phyloP scores from a whole-genome alignment of 169 alveolate genomes.

The Cryptosporidium ubiquitum region DNA sequence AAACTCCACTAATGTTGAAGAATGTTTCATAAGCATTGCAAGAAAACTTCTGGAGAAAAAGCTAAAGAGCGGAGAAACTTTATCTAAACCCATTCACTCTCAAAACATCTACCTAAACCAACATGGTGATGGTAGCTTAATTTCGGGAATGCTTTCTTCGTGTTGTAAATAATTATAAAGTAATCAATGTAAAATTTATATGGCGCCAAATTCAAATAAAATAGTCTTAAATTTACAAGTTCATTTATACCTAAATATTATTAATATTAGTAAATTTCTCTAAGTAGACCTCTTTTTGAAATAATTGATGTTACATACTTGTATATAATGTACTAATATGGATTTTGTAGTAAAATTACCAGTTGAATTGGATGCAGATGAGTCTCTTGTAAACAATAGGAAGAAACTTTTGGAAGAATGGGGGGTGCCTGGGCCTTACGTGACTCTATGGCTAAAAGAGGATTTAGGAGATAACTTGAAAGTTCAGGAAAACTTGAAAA shows the following conservation, averaged over 20 bases:
- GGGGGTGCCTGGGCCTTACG: conserved; percentile 31
- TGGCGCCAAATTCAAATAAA: conserved; percentile 53
- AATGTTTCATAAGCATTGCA: conserved; percentile 53
- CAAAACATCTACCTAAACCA: conserved; percentile 26
- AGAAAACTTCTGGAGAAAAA: conserved; percentile 57
- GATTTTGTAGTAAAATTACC: conserved; percentile 54
- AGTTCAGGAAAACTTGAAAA: background rate
- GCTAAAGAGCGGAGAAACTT: conserved; percentile 17
- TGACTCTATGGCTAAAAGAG: conserved; percentile 32
- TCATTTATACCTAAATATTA: background rate
- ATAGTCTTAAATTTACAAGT: background rate
- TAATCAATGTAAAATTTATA: background rate
- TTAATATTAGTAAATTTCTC: background rate
- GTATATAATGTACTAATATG: conserved; percentile 15
- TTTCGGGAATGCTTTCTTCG: conserved; percentile 51
- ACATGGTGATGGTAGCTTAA: background rate
- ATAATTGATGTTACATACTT: background rate
- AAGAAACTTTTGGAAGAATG: conserved; percentile 32
- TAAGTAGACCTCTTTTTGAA: background rate
- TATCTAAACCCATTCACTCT: background rate
- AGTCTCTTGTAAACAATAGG: conserved; percentile 28
- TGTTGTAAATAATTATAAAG: conserved; percentile 23
- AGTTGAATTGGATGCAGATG: conserved; percentile 54
- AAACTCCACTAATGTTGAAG: conserved; percentile 71
- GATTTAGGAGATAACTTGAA: conserved; percentile 1